Conservation (phyloP, 106 monocot genomes). For the Dendrobium huoshanense region DNA sequence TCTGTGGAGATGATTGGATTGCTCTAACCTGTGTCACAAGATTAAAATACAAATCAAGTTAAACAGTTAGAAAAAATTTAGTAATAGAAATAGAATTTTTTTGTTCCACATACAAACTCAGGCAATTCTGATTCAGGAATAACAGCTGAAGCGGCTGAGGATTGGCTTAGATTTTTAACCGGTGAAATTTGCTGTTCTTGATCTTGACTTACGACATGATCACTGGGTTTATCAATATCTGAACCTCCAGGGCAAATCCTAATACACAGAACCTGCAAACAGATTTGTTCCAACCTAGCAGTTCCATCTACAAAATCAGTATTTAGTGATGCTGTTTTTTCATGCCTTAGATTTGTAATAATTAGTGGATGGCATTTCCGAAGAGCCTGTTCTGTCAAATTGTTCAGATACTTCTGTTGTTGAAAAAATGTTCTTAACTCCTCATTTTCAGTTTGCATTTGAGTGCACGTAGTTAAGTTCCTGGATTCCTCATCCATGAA, state of each 20-base stretch:
- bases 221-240: constrained; percentile 27
- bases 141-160: constrained; percentile 12
- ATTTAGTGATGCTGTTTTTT: constrained; percentile 31
- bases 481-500: constrained; percentile 15
- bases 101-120: constrained; percentile 56
- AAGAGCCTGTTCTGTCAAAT: constrained; percentile 77
- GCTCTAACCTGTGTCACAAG: constrained; percentile 35
- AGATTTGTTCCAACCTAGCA: constrained; percentile 47
- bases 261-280: constrained; percentile 69
- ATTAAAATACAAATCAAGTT: background rate
- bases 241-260: constrained; percentile 37
- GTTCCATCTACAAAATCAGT: constrained; percentile 24
- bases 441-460: constrained; percentile 25
- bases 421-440: constrained; percentile 29
- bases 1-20: constrained; percentile 41
- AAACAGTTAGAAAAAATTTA: background rate
- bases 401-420: constrained; percentile 54
- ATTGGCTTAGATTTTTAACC: constrained; percentile 11
- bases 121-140: constrained; percentile 49
- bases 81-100: background rate
- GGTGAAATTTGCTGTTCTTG: constrained; percentile 15
- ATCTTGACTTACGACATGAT: constrained; percentile 15
- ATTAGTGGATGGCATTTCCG: constrained; percentile 69
- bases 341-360: constrained; percentile 71
- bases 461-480: background rate